Percentiles rank a stretch among this genome's conserved stretches.
Evolutionary conservation across 352 stramenopile genomes (phyloP).

Genomic region (Phytophthora tentaculata): DNA sequence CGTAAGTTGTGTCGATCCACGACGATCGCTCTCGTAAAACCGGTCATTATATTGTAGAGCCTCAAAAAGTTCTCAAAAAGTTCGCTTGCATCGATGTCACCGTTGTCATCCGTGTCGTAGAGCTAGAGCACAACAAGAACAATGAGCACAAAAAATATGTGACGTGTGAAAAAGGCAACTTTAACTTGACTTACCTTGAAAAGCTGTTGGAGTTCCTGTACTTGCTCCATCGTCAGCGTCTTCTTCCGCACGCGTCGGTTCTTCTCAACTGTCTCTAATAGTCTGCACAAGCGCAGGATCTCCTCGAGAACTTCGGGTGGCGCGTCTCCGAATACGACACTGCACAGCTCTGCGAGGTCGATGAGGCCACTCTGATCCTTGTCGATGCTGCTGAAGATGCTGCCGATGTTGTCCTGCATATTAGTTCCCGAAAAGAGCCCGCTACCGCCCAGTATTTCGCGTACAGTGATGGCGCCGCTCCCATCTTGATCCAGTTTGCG

Average conservation of each 20-base stretch:
- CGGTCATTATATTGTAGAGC: conserved; percentile 74
- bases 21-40: conserved; percentile 66
- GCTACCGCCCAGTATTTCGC: conserved; percentile 63
- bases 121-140: conserved; percentile 29
- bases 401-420: conserved; percentile 72
- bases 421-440: conserved; percentile 67
- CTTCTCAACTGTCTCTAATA: conserved; percentile 63
- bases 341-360: conserved; percentile 67
- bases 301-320: conserved; percentile 48
- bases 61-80: conserved; percentile 73
- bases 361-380: conserved; percentile 78
- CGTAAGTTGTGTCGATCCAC: conserved; percentile 39
- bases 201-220: conserved; percentile 66
- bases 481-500: conserved; percentile 72
- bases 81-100: conserved; percentile 73
- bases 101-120: conserved; percentile 73
- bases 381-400: conserved; percentile 84
- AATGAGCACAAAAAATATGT: conserved; percentile 18
- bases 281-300: conserved; percentile 58
- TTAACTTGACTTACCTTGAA: conserved; percentile 52
- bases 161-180: conserved; percentile 38
- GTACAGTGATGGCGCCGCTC: conserved; percentile 71
- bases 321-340: conserved; percentile 68
- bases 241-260: conserved; percentile 59
- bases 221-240: conserved; percentile 56